Evolutionary conservation across 768 basidiomycete genomes (phyloP).

Genomic region (Macrolepiota fuliginosa): DNA sequence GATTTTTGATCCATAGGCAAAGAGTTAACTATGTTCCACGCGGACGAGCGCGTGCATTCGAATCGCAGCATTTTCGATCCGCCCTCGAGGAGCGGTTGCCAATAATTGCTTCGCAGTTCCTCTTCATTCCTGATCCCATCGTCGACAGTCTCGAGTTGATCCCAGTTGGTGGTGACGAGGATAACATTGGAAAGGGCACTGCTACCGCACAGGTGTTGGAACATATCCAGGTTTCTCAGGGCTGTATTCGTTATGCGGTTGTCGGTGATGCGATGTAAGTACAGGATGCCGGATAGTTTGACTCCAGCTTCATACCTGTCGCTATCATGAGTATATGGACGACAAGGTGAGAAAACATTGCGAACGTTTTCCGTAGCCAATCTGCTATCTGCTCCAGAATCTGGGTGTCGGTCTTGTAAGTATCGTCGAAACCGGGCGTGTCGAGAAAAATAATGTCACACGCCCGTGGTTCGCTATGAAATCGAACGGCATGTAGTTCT

Average conservation of each 20-base stretch:
- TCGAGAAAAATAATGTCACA: slow-evolving; percentile 25
- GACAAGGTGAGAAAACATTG: background rate
- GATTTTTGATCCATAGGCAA: slow-evolving; percentile 2
- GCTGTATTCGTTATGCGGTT: slow-evolving; percentile 14
- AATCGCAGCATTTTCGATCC: slow-evolving; percentile 17
- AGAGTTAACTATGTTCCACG: slow-evolving; percentile 15
- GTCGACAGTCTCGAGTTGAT: slow-evolving; percentile 4
- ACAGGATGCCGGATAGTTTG: slow-evolving; percentile 17
- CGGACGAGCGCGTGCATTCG: slow-evolving; percentile 2
- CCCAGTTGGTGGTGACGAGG: slow-evolving; percentile 19
- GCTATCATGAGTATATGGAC: background rate
- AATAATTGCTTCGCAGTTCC: slow-evolving; percentile 10
- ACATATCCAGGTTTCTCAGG: slow-evolving; percentile 12
- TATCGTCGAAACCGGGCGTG: slow-evolving; percentile 30
- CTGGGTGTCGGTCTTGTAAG: slow-evolving; percentile 18
- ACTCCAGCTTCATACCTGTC: slow-evolving; percentile 11
- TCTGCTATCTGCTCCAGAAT: slow-evolving; percentile 23
- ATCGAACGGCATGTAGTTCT: slow-evolving; percentile 17
- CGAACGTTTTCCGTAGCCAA: slow-evolving; percentile 26
- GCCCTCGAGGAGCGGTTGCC: slow-evolving; percentile 6
- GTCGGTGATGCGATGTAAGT: slow-evolving; percentile 17
- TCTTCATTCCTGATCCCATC: slow-evolving; percentile 9
- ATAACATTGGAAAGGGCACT: slow-evolving; percentile 15
- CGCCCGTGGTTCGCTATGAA: slow-evolving; percentile 11
- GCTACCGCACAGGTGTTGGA: slow-evolving; percentile 15